Evolutionary conservation across 768 basidiomycete genomes (phyloP), one percentile per base, ranked within the genome.

Genomic region (Tricholoma matsutake): DNA sequence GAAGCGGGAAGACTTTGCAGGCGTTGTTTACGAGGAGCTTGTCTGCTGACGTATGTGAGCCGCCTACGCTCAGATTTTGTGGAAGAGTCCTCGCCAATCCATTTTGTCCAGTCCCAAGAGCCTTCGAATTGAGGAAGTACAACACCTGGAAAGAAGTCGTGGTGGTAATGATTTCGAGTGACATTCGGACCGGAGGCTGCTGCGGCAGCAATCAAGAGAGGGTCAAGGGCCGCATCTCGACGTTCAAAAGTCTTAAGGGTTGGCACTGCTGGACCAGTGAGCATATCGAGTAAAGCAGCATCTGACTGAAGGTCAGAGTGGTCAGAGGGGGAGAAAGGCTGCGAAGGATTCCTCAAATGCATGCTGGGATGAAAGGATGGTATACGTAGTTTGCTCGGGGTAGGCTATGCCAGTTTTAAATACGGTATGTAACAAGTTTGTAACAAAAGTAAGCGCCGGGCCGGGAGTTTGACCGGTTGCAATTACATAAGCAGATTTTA

Each of bases 81-180:
- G 5, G 71, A 62, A 8, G 76, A 59, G 45, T 81, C 80, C 54
- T 81, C 81, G 0, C 77, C 76, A 52, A 75, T 73, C 72, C 79
- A 86, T 65, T 82, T 85, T 39, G 83, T 78, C 84, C 83, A 85
- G 68, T 86, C 84, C 76, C 79, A 82, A 11, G 80, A 72, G 9
- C 79, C 81, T 66, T 86, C 83, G 11, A 79, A 76, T 59, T 78
- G 77, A 31, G 79, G 82, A 43, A 83, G 75, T 69, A 79, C 78
- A 29, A 83, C 79, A 0, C 80, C 82, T 0, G 88, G 87, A 66
- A 86, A 86, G 72, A 88, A 86, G 67, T 89, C 88, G 71, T 96
- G 94, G 54, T 87, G 83, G 68, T 90, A 92, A 71, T 96, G 94
- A 67, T 94, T 92, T 49, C 91, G 82, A 39, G 94, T 94, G 58